These are phyloP conservation scores for Fusarium vanettenii DNA, from an alignment of 2,329 filamentous ascomycete species.

Conservation along the genomic window DNA sequence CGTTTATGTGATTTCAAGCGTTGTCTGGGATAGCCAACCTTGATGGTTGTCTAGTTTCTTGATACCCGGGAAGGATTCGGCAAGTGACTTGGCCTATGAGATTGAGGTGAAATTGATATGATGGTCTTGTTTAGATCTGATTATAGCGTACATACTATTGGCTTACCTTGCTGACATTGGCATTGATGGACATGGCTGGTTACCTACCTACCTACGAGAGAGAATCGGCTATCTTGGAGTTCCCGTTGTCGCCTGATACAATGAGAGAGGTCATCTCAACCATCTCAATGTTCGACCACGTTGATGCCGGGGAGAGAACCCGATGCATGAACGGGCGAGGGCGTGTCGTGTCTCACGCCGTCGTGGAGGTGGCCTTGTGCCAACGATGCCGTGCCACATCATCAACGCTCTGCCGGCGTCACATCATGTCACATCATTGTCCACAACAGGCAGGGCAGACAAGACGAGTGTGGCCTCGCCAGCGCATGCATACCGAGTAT, in stretches of 20 bases:
- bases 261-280: not conserved
- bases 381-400: slow-evolving; percentile 41
- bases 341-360: slow-evolving; percentile 15
- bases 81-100: not conserved
- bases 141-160: not conserved
- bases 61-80: slow-evolving; percentile 29
- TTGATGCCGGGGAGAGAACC: slow-evolving; percentile 6
- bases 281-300: not conserved
- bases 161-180: not conserved
- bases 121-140: not conserved
- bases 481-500: slow-evolving; percentile 17
- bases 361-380: slow-evolving; percentile 19
- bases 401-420: slow-evolving; percentile 22
- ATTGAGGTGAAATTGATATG: not conserved
- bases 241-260: not conserved
- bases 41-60: slow-evolving; percentile 20
- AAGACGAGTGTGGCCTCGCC: slow-evolving; percentile 3
- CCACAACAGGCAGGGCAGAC: not conserved
- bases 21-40: slow-evolving; percentile 10
- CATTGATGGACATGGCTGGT: not conserved
- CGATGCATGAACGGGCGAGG: not conserved
- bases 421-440: slow-evolving; percentile 26
- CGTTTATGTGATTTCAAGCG: slow-evolving; percentile 1
- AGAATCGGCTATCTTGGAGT: not conserved
- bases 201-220: not conserved